A percentile compares a stretch with the other conserved stretches of the same genome.
phyloP scores from a whole-genome alignment of 148 eudicot species.

The Hydrangea macrophylla region DNA sequence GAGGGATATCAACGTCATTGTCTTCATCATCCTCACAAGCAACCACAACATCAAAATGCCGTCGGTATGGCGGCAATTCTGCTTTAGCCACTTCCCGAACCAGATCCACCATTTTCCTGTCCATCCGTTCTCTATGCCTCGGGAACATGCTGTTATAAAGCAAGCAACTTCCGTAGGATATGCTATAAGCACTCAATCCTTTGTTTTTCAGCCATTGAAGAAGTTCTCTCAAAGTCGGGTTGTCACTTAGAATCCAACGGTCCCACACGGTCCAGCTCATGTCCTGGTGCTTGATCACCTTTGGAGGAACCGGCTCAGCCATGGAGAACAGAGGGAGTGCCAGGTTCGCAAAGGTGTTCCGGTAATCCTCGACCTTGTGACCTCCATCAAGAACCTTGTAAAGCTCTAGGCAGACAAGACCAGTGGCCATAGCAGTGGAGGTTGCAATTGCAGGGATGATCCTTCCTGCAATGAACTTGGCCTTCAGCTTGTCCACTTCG shows the following conservation, averaged over 20 bases:
- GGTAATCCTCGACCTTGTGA: conserved; percentile 61
- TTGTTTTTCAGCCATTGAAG: conserved; percentile 63
- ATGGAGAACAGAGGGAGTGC: conserved; percentile 62
- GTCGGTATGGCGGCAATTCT: conserved; percentile 43
- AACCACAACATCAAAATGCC: conserved; percentile 49
- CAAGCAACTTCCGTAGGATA: conserved; percentile 68
- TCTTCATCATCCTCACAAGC: conserved; percentile 61
- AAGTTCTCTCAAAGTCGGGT: conserved; percentile 52
- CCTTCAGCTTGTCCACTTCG: conserved; percentile 62
- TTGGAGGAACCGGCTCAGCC: conserved; percentile 60
- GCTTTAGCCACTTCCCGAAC: conserved; percentile 50
- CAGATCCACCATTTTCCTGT: conserved; percentile 49
- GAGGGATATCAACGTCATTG: conserved; percentile 59
- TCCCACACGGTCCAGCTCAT: conserved; percentile 73
- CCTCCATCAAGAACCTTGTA: conserved; percentile 49
- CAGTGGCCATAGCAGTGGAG: conserved; percentile 61
- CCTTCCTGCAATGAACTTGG: conserved; percentile 62
- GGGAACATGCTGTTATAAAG: conserved; percentile 62
- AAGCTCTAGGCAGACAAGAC: conserved; percentile 58
- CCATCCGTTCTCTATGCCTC: conserved; percentile 48
- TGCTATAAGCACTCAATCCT: conserved; percentile 62
- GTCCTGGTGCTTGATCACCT: conserved; percentile 59
- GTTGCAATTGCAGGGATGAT: conserved; percentile 65
- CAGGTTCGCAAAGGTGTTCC: conserved; percentile 62
- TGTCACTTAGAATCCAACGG: conserved; percentile 42